phyloP scores from a whole-genome alignment of 139 green algal species.

The Desmodesmus armatus region DNA sequence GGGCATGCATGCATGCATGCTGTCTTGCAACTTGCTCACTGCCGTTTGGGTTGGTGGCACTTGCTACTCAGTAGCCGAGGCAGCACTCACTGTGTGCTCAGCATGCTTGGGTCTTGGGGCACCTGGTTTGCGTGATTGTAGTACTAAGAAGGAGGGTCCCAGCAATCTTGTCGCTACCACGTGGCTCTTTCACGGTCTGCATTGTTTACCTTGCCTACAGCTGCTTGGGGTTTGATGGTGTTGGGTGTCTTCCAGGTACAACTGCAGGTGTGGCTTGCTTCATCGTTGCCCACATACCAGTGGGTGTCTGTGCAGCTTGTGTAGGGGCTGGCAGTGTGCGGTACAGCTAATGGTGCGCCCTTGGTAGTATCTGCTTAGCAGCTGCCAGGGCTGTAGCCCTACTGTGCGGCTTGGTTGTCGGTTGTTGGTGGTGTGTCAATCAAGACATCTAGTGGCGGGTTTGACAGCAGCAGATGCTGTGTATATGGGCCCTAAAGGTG shows the following conservation, averaged over 20 bases:
- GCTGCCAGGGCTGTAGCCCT: neutral
- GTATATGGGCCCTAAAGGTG: neutral
- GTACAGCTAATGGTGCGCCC: no score
- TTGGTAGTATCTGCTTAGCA: no score
- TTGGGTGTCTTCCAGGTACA: no score
- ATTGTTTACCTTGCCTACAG: neutral
- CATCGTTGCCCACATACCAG: no score
- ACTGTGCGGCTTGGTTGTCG: neutral
- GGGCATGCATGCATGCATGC: no score
- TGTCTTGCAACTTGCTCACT: neutral
- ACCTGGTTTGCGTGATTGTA: neutral
- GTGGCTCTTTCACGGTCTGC: neutral
- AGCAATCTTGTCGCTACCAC: neutral
- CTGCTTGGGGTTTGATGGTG: neutral
- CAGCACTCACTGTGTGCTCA: neutral
- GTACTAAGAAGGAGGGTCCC: neutral
- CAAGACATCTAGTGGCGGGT: neutral
- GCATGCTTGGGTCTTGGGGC: neutral
- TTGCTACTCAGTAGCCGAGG: neutral
- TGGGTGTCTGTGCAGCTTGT: no score
- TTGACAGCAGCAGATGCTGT: neutral
- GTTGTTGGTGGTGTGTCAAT: no score
- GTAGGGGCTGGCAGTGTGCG: no score
- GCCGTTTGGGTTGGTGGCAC: neutral
- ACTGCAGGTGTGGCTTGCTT: no score